Evolutionary conservation across 495 filamentous ascomycete species (phyloP).

Genomic region (Pyrenula aspistea): DNA sequence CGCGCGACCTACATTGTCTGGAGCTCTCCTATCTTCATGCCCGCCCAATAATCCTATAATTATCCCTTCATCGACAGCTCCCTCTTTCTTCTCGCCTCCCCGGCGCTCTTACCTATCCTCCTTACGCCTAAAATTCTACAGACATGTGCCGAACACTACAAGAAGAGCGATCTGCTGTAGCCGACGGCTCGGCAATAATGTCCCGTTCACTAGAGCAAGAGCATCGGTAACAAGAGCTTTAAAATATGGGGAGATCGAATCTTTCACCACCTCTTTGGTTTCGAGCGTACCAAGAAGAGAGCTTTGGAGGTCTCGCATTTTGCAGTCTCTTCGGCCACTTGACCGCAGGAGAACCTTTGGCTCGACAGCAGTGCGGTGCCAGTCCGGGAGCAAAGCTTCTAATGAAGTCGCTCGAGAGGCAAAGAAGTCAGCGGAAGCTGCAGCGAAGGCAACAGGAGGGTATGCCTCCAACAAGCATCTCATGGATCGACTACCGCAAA

Average conservation of each 20-base stretch:
- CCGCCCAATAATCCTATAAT: not conserved
- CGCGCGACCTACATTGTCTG: not conserved
- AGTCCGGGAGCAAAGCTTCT: not conserved
- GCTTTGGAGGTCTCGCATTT: too few relatives aligned
- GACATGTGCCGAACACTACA: too few relatives aligned
- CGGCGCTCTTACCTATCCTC: too few relatives aligned
- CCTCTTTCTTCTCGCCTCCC: too few relatives aligned
- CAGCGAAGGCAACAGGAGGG: not conserved
- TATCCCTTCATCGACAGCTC: too few relatives aligned
- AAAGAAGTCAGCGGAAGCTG: conserved; percentile 3
- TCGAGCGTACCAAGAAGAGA: too few relatives aligned
- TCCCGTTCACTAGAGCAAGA: too few relatives aligned
- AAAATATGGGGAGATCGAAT: too few relatives aligned
- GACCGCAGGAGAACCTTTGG: not conserved
- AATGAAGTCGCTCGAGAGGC: conserved; percentile 6
- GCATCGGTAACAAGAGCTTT: not conserved
- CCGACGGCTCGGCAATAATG: too few relatives aligned
- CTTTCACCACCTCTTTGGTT: too few relatives aligned
- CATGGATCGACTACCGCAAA: conserved; percentile 48
- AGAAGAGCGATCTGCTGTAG: too few relatives aligned
- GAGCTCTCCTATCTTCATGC: not conserved
- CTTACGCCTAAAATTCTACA: too few relatives aligned
- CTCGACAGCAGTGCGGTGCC: not conserved
- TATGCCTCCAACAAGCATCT: conserved; percentile 27
- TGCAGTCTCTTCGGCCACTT: not conserved